Conservation (phyloP, 306 rosid species). For the Trifolium fragiferum region DNA sequence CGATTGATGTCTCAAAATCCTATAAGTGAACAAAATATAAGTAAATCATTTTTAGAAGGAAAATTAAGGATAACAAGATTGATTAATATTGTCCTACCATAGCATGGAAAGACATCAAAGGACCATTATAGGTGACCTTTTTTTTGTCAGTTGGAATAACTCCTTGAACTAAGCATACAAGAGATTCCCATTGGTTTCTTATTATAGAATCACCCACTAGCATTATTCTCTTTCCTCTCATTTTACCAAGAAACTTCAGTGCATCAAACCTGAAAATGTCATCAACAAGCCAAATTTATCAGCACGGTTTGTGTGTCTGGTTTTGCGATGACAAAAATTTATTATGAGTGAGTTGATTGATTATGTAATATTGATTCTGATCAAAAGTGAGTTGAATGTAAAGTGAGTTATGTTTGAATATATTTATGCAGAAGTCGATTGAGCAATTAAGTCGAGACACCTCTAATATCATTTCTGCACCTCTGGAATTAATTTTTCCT, state of each 20-base stretch:
- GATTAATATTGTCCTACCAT: constrained; percentile 52
- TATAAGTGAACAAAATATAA: constrained; percentile 41
- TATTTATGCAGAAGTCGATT: neutral
- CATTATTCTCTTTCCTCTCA: constrained; percentile 89
- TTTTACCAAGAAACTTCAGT: constrained; percentile 76
- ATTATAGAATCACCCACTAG: constrained; percentile 96
- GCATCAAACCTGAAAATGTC: constrained; percentile 80
- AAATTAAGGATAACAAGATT: constrained; percentile 23
- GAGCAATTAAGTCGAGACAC: neutral
- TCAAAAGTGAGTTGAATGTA: neutral
- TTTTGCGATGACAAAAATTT: neutral
- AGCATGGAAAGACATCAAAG: constrained; percentile 93
- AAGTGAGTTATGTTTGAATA: too few species aligned
- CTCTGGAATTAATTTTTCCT: too few species aligned
- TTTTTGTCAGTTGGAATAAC: constrained; percentile 79
- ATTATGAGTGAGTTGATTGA: neutral
- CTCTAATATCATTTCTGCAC: neutral
- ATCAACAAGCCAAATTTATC: constrained; percentile 32
- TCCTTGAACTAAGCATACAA: constrained; percentile 90
- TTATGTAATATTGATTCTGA: neutral
- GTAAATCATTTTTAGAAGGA: constrained; percentile 13
- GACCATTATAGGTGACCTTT: constrained; percentile 75
- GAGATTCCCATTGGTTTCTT: constrained; percentile 99
- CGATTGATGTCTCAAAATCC: constrained; percentile 89
- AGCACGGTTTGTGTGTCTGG: neutral